A percentile compares a stretch with the other conserved stretches of the same genome.
Conservation (phyloP, 208 protist species). For the Endotrypanum monterogeii region DNA sequence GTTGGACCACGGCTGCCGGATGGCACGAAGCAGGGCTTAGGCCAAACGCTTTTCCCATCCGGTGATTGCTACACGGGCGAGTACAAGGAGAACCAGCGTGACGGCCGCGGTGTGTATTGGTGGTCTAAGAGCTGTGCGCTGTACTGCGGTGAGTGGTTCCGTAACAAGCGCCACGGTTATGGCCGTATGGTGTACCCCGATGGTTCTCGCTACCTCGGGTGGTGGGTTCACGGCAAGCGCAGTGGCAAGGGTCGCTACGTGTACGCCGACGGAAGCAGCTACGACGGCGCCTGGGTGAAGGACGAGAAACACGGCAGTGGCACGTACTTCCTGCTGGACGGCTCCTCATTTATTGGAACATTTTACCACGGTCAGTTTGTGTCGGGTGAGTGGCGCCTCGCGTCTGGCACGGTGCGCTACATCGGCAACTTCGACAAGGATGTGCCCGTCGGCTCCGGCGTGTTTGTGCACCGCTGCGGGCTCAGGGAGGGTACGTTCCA, state of each 20-base stretch:
- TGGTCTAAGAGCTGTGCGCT: slow-evolving; percentile 59
- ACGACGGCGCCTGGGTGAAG: slow-evolving; percentile 77
- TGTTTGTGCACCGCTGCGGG: slow-evolving; percentile 83
- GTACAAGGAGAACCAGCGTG: slow-evolving; percentile 81
- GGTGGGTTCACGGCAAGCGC: slow-evolving; percentile 71
- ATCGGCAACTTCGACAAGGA: slow-evolving; percentile 82
- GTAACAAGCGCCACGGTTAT: slow-evolving; percentile 70
- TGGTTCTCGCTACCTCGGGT: slow-evolving; percentile 78
- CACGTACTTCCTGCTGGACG: slow-evolving; percentile 74
- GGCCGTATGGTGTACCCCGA: slow-evolving; percentile 90
- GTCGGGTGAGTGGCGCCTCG: slow-evolving; percentile 82
- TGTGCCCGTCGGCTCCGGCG: slow-evolving; percentile 70
- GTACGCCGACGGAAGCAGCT: slow-evolving; percentile 86
- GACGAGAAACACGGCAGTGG: slow-evolving; percentile 81
- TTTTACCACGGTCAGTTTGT: slow-evolving; percentile 80
- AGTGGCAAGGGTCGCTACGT: slow-evolving; percentile 77
- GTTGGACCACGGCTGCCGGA: slow-evolving; percentile 62
- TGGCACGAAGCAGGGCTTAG: slow-evolving; percentile 89
- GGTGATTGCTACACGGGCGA: slow-evolving; percentile 87
- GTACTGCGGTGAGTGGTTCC: slow-evolving; percentile 74
- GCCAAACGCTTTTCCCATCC: slow-evolving; percentile 83
- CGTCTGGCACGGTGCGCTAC: slow-evolving; percentile 73
- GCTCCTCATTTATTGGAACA: slow-evolving; percentile 68
- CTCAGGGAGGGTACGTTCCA: slow-evolving; percentile 66
- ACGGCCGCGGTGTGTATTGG: slow-evolving; percentile 81